Percentiles rank a stretch among this genome's conserved stretches.
These are phyloP conservation scores for Kodamaea lidongshanica DNA, from an alignment of 805 yeast species.

Conservation along the genomic window DNA sequence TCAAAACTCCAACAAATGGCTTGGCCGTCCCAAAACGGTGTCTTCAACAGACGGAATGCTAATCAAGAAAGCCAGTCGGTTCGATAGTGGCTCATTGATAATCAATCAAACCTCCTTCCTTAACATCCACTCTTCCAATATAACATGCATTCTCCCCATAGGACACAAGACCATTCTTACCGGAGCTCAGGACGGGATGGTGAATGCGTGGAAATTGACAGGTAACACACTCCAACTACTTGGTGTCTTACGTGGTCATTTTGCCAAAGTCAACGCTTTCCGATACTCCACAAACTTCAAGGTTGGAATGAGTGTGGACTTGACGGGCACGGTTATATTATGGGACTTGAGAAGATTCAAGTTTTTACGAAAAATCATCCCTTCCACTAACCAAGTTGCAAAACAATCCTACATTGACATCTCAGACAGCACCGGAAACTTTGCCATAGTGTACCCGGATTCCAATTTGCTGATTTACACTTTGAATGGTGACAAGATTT, in stretches of 20 bases:
- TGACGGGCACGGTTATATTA: conserved; percentile 45
- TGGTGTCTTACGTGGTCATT: conserved; percentile 54
- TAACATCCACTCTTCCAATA: conserved; percentile 34
- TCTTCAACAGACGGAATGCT: conserved; percentile 32
- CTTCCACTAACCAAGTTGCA: conserved; percentile 10
- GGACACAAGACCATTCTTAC: conserved; percentile 40
- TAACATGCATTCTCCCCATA: conserved; percentile 36
- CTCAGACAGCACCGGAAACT: conserved; percentile 35
- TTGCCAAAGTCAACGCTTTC: conserved; percentile 39
- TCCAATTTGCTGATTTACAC: conserved; percentile 36
- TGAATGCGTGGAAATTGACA: conserved; percentile 52
- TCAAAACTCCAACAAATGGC: conserved; percentile 51
- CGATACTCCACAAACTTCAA: conserved; percentile 48
- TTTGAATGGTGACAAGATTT: conserved; percentile 47
- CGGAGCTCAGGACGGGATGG: conserved; percentile 53
- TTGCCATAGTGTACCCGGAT: conserved; percentile 32
- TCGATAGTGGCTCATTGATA: conserved; percentile 26
- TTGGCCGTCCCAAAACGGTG: conserved; percentile 41
- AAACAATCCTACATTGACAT: background rate
- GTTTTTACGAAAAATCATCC: conserved; percentile 37
- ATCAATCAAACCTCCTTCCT: conserved; percentile 41
- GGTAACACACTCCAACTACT: conserved; percentile 35
- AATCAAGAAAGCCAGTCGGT: conserved; percentile 24
- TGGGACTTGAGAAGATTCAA: conserved; percentile 61
- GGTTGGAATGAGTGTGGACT: conserved; percentile 49